Evolutionary conservation across 495 filamentous ascomycete species (phyloP).

Genomic region (Jackrogersella minutella): DNA sequence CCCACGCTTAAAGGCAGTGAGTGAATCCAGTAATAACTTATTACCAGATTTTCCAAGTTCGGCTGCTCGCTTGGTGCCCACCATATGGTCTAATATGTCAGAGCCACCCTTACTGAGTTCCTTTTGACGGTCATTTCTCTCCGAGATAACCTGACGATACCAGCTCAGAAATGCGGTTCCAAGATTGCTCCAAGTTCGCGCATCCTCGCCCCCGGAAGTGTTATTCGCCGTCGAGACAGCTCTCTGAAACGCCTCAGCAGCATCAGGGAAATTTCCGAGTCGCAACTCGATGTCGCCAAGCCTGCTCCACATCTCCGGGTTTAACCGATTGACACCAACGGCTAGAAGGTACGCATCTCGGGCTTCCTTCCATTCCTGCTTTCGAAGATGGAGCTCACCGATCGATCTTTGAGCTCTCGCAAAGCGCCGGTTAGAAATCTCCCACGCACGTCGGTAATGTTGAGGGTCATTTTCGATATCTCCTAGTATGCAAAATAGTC

Average conservation of each 20-base stretch:
- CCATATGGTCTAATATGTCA: slow-evolving; percentile 37
- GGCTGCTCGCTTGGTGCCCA: slow-evolving; percentile 32
- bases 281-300: slow-evolving; percentile 87
- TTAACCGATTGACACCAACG: slow-evolving; percentile 79
- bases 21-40: slow-evolving; percentile 73
- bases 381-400: slow-evolving; percentile 75
- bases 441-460: slow-evolving; percentile 89
- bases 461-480: slow-evolving; percentile 78
- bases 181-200: slow-evolving; percentile 93
- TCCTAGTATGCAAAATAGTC: slow-evolving; percentile 92
- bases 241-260: slow-evolving; percentile 83
- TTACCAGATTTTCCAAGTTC: slow-evolving; percentile 45
- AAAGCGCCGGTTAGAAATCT: slow-evolving; percentile 80
- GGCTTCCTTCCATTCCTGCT: slow-evolving; percentile 71
- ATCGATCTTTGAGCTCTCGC: slow-evolving; percentile 87
- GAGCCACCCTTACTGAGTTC: slow-evolving; percentile 34
- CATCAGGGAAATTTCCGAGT: slow-evolving; percentile 76
- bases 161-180: slow-evolving; percentile 73
- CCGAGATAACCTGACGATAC: slow-evolving; percentile 52
- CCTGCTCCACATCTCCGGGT: slow-evolving; percentile 84
- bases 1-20: slow-evolving; percentile 84
- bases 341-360: slow-evolving; percentile 79
- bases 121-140: slow-evolving; percentile 45
- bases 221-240: slow-evolving; percentile 62
- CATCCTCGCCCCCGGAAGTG: slow-evolving; percentile 84